These are phyloP conservation scores for Paraleonurus japonicus DNA, from an alignment of 257 asterid genomes.

Conservation along the genomic window DNA sequence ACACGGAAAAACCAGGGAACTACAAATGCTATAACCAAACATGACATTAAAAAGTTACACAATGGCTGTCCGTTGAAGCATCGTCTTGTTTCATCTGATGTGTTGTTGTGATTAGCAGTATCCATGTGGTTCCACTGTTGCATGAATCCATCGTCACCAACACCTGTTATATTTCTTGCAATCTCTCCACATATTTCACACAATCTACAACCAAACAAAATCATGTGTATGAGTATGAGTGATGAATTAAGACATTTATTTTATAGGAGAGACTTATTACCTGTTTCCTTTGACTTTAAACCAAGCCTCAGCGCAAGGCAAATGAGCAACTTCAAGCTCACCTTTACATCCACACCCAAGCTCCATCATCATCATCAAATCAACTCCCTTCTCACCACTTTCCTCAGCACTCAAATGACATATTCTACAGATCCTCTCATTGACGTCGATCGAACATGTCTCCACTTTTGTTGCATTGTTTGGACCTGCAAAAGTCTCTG, in stretches of 20 bases:
- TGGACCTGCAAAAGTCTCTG: conserved; percentile 21
- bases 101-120: not conserved
- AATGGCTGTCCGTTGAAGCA: conserved; percentile 59
- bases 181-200: conserved; percentile 77
- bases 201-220: conserved; percentile 40
- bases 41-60: conserved; percentile 73
- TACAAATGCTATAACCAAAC: conserved; percentile 64
- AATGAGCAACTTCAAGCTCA: conserved; percentile 68
- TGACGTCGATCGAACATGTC: conserved; percentile 34
- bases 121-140: conserved; percentile 59
- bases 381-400: conserved; percentile 30
- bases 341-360: conserved; percentile 90
- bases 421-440: conserved; percentile 54
- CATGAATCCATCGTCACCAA: conserved; percentile 43
- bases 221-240: not conserved
- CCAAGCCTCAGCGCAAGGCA: conserved; percentile 70
- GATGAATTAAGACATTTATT: not conserved
- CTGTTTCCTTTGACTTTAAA: conserved; percentile 67
- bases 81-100: conserved; percentile 35
- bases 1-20: conserved; percentile 77
- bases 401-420: conserved; percentile 75
- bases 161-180: conserved; percentile 53
- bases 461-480: not conserved
- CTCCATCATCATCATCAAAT: conserved; percentile 44
- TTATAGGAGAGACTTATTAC: conserved; percentile 24